phyloP scores from a whole-genome alignment of 192 early-diverging fungal genomes.

The Coemansia sp. region DNA sequence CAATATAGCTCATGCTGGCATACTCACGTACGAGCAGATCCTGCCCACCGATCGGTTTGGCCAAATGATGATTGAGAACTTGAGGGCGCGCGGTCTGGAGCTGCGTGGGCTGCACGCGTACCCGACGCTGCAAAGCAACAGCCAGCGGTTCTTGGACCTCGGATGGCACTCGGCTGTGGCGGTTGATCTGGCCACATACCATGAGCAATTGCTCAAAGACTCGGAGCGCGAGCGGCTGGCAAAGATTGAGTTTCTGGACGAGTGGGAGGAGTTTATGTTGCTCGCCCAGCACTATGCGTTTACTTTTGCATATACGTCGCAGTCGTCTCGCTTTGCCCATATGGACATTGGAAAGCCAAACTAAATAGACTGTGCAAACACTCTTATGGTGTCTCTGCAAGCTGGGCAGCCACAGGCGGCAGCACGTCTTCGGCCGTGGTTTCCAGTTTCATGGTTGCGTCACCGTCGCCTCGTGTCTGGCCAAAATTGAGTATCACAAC shows the following conservation, averaged over 20 bases:
- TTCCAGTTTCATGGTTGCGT: constrained; percentile 39
- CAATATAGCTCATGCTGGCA: constrained; percentile 52
- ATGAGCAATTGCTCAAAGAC: constrained; percentile 16
- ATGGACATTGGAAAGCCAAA: constrained; percentile 1
- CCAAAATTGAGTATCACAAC: constrained; percentile 76
- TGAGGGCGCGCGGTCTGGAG: constrained; percentile 74
- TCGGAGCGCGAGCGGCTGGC: constrained; percentile 59
- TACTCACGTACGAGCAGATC: constrained; percentile 92
- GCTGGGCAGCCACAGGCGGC: constrained; percentile 15
- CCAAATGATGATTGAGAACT: constrained; percentile 84
- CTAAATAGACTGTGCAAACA: too few relatives aligned
- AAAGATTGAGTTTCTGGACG: constrained; percentile 82
- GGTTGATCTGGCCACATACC: constrained; percentile 56
- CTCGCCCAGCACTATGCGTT: constrained; percentile 86
- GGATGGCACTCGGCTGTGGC: constrained; percentile 64
- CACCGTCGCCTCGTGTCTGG: constrained; percentile 67
- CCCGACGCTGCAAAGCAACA: constrained; percentile 71
- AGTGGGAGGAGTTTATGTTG: constrained; percentile 88
- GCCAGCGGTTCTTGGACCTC: constrained; percentile 60
- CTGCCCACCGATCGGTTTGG: constrained; percentile 90
- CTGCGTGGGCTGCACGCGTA: constrained; percentile 74
- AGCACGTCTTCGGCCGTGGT: constrained; percentile 32
- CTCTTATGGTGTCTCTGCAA: not conserved
- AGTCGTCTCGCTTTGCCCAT: constrained; percentile 10
- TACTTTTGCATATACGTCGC: constrained; percentile 61